A percentile compares a stretch with the other conserved stretches of the same genome.
phyloP scores from a whole-genome alignment of 768 basidiomycete genomes.

The Mycena venus region DNA sequence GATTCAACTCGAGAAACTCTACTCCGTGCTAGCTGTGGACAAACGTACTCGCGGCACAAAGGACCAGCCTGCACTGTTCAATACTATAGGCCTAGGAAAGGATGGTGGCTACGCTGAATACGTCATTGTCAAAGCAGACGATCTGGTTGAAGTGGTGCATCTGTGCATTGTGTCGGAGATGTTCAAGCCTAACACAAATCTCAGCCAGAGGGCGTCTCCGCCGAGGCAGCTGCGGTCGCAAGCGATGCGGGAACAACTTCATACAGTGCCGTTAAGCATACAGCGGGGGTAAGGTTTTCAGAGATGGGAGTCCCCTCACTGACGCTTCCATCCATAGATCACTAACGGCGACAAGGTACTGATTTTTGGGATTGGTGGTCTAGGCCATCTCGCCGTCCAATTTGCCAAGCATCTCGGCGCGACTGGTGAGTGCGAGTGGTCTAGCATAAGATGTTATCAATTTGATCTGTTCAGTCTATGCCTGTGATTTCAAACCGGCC shows the following conservation, averaged over 20 bases:
- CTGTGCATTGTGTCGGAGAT: too few species aligned
- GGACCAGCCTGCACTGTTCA: conserved; percentile 3
- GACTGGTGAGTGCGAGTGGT: conserved; percentile 27
- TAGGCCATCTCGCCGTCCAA: conserved; percentile 30
- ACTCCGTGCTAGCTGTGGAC: too few species aligned
- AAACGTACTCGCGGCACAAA: too few species aligned
- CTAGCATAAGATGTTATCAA: too few species aligned
- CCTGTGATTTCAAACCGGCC: conserved; percentile 31
- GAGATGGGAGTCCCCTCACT: too few species aligned
- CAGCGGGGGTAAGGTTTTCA: conserved; percentile 26
- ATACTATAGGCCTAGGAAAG: conserved; percentile 9
- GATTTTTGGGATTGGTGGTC: too few species aligned
- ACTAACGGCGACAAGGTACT: too few species aligned
- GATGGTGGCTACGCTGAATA: conserved; percentile 32
- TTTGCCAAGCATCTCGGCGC: conserved; percentile 37
- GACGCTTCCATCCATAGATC: too few species aligned
- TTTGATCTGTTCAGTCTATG: conserved; percentile 27
- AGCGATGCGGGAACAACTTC: conserved; percentile 28
- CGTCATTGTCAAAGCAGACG: conserved; percentile 5
- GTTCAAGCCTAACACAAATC: too few species aligned
- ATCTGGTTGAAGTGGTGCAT: conserved; percentile 18
- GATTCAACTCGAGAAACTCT: too few species aligned
- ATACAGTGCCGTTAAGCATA: conserved; percentile 21
- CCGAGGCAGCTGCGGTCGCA: conserved; percentile 23
- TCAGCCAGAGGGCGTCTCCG: conserved; percentile 27